Percentiles rank a stretch among this genome's conserved stretches.
Conservation (phyloP, 768 basidiomycete species). For the Chlorophyllum brunneum region DNA sequence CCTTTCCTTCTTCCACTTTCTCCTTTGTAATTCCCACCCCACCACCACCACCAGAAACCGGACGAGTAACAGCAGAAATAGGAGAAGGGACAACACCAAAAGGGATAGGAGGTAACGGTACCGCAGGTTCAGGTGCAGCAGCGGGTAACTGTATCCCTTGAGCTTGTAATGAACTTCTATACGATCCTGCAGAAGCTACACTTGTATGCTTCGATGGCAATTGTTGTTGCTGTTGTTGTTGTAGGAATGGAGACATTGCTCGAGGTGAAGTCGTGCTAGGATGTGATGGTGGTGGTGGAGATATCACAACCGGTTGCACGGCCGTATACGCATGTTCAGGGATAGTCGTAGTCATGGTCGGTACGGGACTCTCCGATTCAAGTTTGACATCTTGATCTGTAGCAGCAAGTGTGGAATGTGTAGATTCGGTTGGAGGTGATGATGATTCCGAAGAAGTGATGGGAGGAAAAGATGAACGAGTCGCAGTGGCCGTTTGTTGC, state of each 20-base stretch:
- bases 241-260: conserved; percentile 18
- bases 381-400: not conserved
- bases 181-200: conserved; percentile 19
- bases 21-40: too few relatives aligned
- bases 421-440: not conserved
- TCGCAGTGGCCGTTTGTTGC: conserved; percentile 31
- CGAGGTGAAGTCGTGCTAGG: not conserved
- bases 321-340: not conserved
- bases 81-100: conserved; percentile 11
- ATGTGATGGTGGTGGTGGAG: not conserved
- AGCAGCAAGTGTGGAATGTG: too few relatives aligned
- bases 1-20: too few relatives aligned
- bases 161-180: not conserved
- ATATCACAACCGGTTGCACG: not conserved
- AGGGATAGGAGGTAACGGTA: not conserved
- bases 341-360: too few relatives aligned
- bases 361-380: not conserved
- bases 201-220: conserved; percentile 45
- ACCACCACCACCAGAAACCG: too few relatives aligned
- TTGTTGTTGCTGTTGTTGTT: conserved; percentile 22
- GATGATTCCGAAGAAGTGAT: not conserved
- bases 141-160: not conserved
- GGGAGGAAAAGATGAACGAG: conserved; percentile 4
- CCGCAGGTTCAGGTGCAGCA: not conserved
- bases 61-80: conserved; percentile 13